Conservation (phyloP, 208 protist genomes). For the Naegleria gruberi region DNA sequence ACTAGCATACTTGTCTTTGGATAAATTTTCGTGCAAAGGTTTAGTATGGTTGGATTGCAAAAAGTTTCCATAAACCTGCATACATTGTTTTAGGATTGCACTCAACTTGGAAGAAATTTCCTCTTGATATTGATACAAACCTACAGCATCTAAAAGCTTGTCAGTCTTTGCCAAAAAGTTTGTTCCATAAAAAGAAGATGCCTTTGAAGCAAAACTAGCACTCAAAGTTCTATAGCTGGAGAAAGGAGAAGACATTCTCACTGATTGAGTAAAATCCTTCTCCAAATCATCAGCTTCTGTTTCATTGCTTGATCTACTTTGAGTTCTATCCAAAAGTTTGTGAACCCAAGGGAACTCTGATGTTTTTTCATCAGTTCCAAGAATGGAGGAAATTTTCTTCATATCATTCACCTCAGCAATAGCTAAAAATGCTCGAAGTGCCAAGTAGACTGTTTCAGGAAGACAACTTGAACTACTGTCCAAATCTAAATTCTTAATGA, state of each 20-base stretch:
- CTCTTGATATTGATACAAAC: neutral
- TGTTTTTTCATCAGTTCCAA: neutral
- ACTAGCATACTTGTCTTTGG: neutral
- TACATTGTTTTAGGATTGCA: neutral
- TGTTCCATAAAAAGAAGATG: neutral
- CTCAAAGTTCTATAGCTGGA: neutral
- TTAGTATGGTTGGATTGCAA: neutral
- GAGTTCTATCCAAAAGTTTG: neutral
- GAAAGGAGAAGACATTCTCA: conserved; percentile 9
- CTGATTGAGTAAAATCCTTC: neutral
- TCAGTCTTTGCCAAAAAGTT: neutral
- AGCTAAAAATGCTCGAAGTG: neutral
- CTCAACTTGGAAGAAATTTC: neutral
- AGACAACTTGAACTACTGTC: neutral
- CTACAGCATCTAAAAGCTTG: neutral
- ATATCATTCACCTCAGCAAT: conserved; percentile 13
- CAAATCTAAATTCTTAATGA: neutral
- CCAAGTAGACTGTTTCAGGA: neutral
- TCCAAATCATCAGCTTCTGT: neutral
- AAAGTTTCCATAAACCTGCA: neutral
- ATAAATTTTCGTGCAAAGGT: neutral
- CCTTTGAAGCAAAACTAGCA: neutral
- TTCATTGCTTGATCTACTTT: neutral
- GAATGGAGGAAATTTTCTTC: neutral
- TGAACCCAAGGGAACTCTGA: neutral